Percentiles rank a stretch among this genome's conserved stretches.
Conservation (phyloP, 2,329 filamentous ascomycete genomes). For the Fusarium sp. region DNA sequence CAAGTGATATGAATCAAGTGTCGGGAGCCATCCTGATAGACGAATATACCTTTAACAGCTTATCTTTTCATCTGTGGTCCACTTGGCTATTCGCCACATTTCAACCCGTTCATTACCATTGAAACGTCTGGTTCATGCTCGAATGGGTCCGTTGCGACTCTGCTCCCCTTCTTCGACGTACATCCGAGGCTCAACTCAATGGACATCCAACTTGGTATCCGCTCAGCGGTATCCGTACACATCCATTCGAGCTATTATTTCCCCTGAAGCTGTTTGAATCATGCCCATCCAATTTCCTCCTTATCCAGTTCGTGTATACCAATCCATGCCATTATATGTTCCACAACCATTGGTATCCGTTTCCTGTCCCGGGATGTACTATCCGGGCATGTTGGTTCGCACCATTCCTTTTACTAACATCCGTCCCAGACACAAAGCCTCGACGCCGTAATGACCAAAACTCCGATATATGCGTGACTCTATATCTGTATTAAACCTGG, state of each 20-base stretch:
- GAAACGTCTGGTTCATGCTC: neutral
- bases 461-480: conserved; percentile 24
- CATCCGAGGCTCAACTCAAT: neutral
- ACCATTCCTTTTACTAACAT: conserved; percentile 1
- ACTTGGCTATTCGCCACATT: neutral
- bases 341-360: neutral
- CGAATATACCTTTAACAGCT: conserved; percentile 40
- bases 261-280: neutral
- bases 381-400: neutral
- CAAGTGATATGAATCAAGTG: conserved; percentile 1
- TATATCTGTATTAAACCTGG: neutral
- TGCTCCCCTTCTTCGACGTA: neutral
- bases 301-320: neutral
- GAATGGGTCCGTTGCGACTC: neutral
- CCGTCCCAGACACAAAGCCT: neutral
- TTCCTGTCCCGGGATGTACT: neutral
- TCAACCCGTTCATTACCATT: neutral
- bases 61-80: neutral
- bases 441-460: conserved; percentile 29
- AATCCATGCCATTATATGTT: neutral
- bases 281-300: neutral
- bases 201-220: neutral
- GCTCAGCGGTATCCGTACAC: neutral
- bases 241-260: neutral
- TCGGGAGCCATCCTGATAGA: conserved; percentile 25